Base-by-base conservation (phyloP, 768 basidiomycete species). In the Boletus bicolor region DNA sequence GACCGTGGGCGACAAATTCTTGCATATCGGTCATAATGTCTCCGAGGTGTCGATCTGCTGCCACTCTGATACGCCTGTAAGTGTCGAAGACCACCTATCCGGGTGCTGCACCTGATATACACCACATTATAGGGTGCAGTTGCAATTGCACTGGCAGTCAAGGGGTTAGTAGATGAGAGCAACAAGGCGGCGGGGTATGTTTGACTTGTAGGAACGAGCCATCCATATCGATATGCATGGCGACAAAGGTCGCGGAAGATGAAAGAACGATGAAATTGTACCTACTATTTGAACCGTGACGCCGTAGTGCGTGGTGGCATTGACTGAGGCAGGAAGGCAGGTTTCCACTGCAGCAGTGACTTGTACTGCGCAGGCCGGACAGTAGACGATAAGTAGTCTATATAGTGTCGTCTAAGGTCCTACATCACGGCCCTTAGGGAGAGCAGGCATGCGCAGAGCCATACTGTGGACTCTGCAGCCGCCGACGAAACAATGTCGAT, bases 51-150 rank as follows among this genome's bases (percentile, higher is more conserved):
- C 84, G 5, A 85, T 86, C 21, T 86, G 83, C 52, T 82, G 81
- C 55, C 85, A 86, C 64, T 85, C 83, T 0, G 84, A 86, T 53
- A 85, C 82, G 0, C 82, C 85, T 1, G 81, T 85, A 38, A 64
- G 82, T 64, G 52, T 32, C 5, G 9, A 11, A 15, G n/a, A 38
- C 50, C 44, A 1, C 6, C 12, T 8, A 8, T 21, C 4, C 14
- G 44, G 48, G 28, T 36, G 34, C 34, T 60, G 9, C 2, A 37
- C 5, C n/a, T 48, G 48, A 59, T 24, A 24, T 21, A 6, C 10
- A 26, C 37, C n/a, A 15, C 30, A 10, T 30, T 26, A 24, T 49
- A 84, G 81, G 82, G 77, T 19, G 80, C 82, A 0, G 78, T 82
- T 6, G 75, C 79, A 59, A 78, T 81, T 32, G 81, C 82, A 7